Conservation (phyloP, 306 rosid species). For the Cucumis cinereus region DNA sequence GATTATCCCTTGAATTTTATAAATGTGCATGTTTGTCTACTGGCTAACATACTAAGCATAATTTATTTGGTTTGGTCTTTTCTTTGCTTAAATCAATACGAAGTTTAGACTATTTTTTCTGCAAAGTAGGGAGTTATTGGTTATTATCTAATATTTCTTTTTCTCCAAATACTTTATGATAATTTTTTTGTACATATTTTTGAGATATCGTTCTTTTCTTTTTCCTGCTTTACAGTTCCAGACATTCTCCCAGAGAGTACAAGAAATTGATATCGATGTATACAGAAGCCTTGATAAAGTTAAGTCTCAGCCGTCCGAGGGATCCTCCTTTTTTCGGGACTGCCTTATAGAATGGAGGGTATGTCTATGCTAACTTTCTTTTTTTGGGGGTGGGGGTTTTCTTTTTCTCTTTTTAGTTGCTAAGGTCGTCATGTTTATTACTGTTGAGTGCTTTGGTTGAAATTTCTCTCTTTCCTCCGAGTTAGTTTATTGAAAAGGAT, state of each 20-base stretch:
- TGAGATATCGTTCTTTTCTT: neutral
- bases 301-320: conserved; percentile 63
- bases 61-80: neutral
- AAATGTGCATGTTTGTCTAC: neutral
- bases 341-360: conserved; percentile 90
- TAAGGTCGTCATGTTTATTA: neutral
- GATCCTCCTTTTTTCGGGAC: conserved; percentile 74
- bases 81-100: neutral
- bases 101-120: neutral
- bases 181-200: neutral
- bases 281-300: conserved; percentile 53
- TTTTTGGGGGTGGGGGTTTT: neutral
- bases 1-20: neutral
- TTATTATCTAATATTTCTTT: neutral
- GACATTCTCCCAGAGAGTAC: conserved; percentile 48
- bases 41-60: neutral
- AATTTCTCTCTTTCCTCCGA: neutral
- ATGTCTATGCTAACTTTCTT: conserved; percentile 5
- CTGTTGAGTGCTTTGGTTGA: neutral
- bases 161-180: neutral
- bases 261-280: conserved; percentile 59
- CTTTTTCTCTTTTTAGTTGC: neutral
- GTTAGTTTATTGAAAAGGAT: neutral
- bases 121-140: neutral
- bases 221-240: conserved; percentile 41